These are phyloP conservation scores for Aspergillus leporis DNA, from an alignment of 495 filamentous ascomycete species.

Conservation along the genomic window DNA sequence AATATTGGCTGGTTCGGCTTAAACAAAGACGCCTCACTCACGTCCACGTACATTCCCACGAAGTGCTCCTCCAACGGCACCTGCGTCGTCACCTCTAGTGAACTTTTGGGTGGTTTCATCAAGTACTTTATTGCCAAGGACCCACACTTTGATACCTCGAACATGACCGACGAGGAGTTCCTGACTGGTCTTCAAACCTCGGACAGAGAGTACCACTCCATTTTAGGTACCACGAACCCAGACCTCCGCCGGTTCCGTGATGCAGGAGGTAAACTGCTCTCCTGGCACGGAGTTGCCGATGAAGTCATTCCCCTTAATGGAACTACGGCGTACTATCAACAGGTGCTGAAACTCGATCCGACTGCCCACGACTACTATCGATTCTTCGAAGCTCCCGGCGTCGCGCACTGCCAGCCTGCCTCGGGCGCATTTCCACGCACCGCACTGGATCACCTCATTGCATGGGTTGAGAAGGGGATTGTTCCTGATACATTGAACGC, in stretches of 20 bases:
- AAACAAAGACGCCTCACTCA: slow-evolving; percentile 19
- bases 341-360: slow-evolving; percentile 15
- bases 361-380: slow-evolving; percentile 25
- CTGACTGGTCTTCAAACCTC: no score
- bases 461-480: slow-evolving; percentile 33
- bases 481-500: slow-evolving; percentile 22
- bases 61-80: no score
- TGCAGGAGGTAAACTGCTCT: slow-evolving; percentile 44
- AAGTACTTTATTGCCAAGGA: no score
- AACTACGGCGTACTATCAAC: slow-evolving; percentile 18
- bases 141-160: no score
- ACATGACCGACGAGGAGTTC: slow-evolving; percentile 26
- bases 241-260: slow-evolving; percentile 34
- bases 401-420: slow-evolving; percentile 33
- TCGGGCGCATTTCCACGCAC: slow-evolving; percentile 20
- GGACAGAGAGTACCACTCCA: no score
- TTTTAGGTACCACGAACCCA: slow-evolving; percentile 35
- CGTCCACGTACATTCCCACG: no score
- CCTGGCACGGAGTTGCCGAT: slow-evolving; percentile 37
- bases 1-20: slow-evolving; percentile 18
- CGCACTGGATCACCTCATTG: slow-evolving; percentile 16
- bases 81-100: no score
- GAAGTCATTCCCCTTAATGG: slow-evolving; percentile 18
- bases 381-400: slow-evolving; percentile 28
- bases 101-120: no score